phyloP scores from a whole-genome alignment of 2,329 filamentous ascomycete genomes.

The Fonsecaea pedrosoi region DNA sequence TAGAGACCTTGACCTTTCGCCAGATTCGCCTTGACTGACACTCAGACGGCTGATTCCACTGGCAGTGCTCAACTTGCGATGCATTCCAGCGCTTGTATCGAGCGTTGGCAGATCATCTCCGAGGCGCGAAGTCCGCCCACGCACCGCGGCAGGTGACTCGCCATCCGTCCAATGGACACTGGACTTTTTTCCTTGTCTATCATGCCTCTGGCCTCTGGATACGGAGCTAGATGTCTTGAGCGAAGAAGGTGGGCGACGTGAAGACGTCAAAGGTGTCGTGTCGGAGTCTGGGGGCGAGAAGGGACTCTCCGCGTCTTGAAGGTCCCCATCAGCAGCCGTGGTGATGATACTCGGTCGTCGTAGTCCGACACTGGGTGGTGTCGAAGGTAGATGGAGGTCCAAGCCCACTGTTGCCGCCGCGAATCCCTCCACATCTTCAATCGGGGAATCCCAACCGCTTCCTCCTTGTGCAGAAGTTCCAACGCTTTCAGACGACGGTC shows the following conservation, averaged over 20 bases:
- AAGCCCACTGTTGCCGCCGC: constrained; percentile 54
- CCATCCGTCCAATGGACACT: constrained; percentile 61
- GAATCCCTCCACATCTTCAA: constrained; percentile 50
- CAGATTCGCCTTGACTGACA: constrained; percentile 47
- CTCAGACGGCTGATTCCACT: constrained; percentile 55
- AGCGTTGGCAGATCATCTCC: constrained; percentile 67
- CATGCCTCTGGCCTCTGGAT: constrained; percentile 53
- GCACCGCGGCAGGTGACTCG: constrained; percentile 28
- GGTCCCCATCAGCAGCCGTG: constrained; percentile 38
- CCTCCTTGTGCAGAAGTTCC: constrained; percentile 22
- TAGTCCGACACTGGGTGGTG: constrained; percentile 35
- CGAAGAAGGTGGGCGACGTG: constrained; percentile 59
- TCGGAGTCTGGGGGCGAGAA: constrained; percentile 59
- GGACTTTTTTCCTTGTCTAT: constrained; percentile 58
- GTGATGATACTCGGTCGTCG: constrained; percentile 41
- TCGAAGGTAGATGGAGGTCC: constrained; percentile 46
- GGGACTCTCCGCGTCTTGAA: constrained; percentile 43
- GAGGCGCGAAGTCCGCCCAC: constrained; percentile 55
- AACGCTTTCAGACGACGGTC: constrained; percentile 12
- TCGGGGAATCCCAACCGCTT: constrained; percentile 48
- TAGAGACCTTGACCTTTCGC: constrained; percentile 61
- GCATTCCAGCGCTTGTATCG: constrained; percentile 63
- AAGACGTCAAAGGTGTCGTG: constrained; percentile 66
- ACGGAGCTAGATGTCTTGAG: constrained; percentile 58
- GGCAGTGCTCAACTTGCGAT: constrained; percentile 64